These are phyloP conservation scores for Penicillium sclerotigenum DNA, from an alignment of 2,329 filamentous ascomycete genomes.

Conservation along the genomic window DNA sequence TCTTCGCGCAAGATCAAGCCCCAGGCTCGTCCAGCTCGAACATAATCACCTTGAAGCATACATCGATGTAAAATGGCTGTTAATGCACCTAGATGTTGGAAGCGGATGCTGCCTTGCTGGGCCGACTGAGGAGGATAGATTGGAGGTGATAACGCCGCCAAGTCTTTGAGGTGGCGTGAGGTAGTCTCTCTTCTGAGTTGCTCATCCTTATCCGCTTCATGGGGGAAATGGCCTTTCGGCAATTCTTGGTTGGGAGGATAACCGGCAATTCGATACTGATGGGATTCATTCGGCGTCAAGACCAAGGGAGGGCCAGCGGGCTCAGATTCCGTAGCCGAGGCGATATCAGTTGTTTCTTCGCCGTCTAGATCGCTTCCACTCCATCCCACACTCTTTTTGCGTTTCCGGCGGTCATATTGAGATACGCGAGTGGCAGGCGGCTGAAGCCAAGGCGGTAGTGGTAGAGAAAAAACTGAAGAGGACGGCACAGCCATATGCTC, in stretches of 20 bases:
- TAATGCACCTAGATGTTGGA: constrained; percentile 63
- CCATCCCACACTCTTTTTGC: constrained; percentile 28
- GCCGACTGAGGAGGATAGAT: constrained; percentile 35
- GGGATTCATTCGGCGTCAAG: constrained; percentile 41
- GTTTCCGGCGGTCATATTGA: constrained; percentile 38
- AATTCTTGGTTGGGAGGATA: constrained; percentile 38
- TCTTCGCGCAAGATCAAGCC: constrained; percentile 66
- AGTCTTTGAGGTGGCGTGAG: constrained; percentile 19
- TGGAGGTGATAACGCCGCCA: constrained; percentile 34
- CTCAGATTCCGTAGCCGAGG: constrained; percentile 22
- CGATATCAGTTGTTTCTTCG: constrained; percentile 31
- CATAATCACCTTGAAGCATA: constrained; percentile 66
- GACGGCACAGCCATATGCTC: constrained; percentile 28
- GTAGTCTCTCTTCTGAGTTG: constrained; percentile 9
- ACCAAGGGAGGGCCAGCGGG: constrained; percentile 25
- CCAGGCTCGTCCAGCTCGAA: constrained; percentile 71
- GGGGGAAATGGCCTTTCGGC: constrained; percentile 43
- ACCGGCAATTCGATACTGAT: constrained; percentile 45
- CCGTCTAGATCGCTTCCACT: constrained; percentile 25
- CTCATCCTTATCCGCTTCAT: constrained; percentile 28
- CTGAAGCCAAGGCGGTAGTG: constrained; percentile 38
- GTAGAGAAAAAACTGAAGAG: constrained; percentile 39
- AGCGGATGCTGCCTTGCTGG: constrained; percentile 36
- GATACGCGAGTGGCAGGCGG: constrained; percentile 34
- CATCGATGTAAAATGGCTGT: constrained; percentile 69